These are phyloP conservation scores for Fusarium sp. DNA, from an alignment of 2,329 filamentous ascomycete genomes.

Conservation along the genomic window DNA sequence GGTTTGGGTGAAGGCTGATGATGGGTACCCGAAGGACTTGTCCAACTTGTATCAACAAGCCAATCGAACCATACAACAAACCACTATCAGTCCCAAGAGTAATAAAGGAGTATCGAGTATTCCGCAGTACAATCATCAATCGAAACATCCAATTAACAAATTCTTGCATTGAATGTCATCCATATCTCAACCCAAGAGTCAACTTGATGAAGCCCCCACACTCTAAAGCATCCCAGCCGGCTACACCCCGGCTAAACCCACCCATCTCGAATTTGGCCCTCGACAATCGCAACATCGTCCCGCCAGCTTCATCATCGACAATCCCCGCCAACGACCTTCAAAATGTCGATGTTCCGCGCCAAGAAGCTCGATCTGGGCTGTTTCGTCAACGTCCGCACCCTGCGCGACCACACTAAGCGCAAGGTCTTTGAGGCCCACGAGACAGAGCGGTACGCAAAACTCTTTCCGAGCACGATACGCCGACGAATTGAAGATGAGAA, in stretches of 20 bases:
- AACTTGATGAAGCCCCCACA: background rate
- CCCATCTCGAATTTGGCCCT: constrained; percentile 22
- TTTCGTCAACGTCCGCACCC: constrained; percentile 85
- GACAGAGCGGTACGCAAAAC: constrained; percentile 77
- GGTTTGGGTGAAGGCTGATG: background rate
- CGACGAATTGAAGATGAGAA: background rate
- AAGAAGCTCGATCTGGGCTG: constrained; percentile 92
- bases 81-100: no score
- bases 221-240: background rate
- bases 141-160: background rate
- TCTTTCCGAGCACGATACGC: constrained; percentile 5
- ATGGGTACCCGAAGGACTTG: no score
- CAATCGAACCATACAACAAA: no score
- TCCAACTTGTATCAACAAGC: no score
- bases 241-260: constrained; percentile 26
- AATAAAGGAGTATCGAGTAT: no score
- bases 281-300: constrained; percentile 18
- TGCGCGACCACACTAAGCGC: constrained; percentile 97
- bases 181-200: background rate
- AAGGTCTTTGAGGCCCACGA: constrained; percentile 90
- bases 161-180: no score
- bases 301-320: constrained; percentile 32
- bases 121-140: accelerated
- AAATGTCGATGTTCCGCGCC: constrained; percentile 85
- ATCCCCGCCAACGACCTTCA: constrained; percentile 49